Evolutionary conservation across 129 eudicot genomes (phyloP).

Genomic region (Silybum marianum): DNA sequence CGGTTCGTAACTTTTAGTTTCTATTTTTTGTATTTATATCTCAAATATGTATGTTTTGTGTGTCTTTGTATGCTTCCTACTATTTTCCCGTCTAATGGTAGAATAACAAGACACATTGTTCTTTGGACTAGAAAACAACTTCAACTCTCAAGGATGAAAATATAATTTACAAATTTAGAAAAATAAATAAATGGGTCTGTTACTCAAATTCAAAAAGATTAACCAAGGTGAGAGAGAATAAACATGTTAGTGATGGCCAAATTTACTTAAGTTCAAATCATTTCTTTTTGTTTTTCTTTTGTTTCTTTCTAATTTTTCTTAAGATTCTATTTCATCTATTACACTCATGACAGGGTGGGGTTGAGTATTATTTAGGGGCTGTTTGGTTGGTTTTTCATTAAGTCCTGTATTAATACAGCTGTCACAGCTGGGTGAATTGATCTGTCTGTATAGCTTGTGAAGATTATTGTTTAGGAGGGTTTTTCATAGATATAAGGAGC

Average conservation of each 20-base stretch:
- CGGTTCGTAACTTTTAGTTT: slow-evolving; percentile 63
- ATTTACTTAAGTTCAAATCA: too few species aligned
- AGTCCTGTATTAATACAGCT: too few species aligned
- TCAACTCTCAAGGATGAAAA: background rate
- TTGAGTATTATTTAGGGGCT: background rate
- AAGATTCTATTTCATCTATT: background rate
- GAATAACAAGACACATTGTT: background rate
- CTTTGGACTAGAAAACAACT: slow-evolving; percentile 2
- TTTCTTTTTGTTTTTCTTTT: too few species aligned
- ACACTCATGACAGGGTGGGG: background rate
- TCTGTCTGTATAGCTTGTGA: too few species aligned
- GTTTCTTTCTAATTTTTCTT: background rate
- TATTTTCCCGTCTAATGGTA: background rate
- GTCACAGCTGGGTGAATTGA: too few species aligned
- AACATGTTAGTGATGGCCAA: background rate
- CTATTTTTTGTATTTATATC: slow-evolving; percentile 17
- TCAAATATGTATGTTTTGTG: slow-evolving; percentile 8
- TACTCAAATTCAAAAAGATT: background rate
- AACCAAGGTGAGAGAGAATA: background rate
- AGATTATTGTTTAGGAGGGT: too few species aligned
- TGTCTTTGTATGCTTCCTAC: background rate
- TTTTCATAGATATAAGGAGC: too few species aligned
- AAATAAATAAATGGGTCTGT: background rate
- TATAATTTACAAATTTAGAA: background rate
- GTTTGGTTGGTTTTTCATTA: too few species aligned